Evolutionary conservation across 805 yeast genomes (phyloP).

Genomic region (Blastobotrys chiropterorum): DNA sequence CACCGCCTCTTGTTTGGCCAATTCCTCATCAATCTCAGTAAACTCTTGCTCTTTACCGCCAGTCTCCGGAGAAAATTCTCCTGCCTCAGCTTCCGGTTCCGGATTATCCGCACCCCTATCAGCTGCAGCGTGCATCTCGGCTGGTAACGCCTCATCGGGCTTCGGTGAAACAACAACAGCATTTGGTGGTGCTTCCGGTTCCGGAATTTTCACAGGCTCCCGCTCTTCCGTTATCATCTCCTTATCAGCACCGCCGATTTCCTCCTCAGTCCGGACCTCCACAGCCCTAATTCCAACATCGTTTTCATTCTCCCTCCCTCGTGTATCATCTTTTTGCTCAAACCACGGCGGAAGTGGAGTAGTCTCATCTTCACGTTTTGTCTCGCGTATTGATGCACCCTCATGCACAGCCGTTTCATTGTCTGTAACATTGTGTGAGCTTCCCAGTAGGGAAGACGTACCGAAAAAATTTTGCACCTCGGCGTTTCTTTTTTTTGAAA

Average conservation of each 20-base stretch:
- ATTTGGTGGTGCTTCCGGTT: not conserved
- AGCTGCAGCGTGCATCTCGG: not conserved
- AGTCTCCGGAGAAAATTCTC: not conserved
- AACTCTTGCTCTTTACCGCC: slow-evolving; percentile 11
- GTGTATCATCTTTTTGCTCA: not conserved
- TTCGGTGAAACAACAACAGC: no score
- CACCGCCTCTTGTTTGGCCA: slow-evolving; percentile 28
- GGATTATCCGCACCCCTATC: not conserved
- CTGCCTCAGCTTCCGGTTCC: not conserved
- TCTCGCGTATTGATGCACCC: not conserved
- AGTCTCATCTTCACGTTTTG: slow-evolving; percentile 17
- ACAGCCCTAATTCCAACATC: slow-evolving; percentile 12
- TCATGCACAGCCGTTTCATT: not conserved
- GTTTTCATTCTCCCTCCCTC: slow-evolving; percentile 20
- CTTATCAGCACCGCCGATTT: not conserved
- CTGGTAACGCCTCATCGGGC: no score
- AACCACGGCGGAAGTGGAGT: slow-evolving; percentile 17
- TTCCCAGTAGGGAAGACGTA: not conserved
- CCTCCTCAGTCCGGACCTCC: slow-evolving; percentile 1
- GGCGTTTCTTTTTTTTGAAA: not conserved
- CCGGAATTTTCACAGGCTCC: not conserved
- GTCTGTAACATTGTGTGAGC: not conserved
- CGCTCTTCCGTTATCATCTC: not conserved
- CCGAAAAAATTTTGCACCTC: not conserved
- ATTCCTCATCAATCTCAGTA: slow-evolving; percentile 12